Conservation (phyloP, 768 basidiomycete species). For the Saitozyma sp. region DNA sequence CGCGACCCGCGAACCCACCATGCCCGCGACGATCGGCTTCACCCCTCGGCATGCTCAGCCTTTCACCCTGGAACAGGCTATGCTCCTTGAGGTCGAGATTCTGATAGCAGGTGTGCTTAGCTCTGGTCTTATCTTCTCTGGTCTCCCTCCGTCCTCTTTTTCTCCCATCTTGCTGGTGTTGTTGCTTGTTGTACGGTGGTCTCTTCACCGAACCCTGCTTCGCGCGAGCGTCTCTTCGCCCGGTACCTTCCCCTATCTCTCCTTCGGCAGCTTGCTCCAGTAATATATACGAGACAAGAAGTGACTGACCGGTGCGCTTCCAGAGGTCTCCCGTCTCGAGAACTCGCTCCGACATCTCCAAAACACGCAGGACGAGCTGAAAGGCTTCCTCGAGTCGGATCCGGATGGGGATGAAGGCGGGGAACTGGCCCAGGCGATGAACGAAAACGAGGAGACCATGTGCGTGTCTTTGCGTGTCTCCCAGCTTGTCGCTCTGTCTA, state of each 20-base stretch:
- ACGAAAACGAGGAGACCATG: slow-evolving; percentile 43
- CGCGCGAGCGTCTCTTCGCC: not conserved
- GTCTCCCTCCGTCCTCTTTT: slow-evolving; percentile 1
- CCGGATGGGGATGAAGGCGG: slow-evolving; percentile 22
- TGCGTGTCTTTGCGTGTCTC: slow-evolving; percentile 15
- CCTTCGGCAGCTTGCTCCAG: too few relatives aligned
- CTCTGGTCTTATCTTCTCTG: not conserved
- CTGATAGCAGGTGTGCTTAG: slow-evolving; percentile 32
- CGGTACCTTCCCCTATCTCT: not conserved
- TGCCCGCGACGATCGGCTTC: slow-evolving; percentile 21
- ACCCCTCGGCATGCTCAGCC: slow-evolving; percentile 38
- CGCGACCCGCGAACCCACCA: not conserved
- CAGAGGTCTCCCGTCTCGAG: slow-evolving; percentile 35
- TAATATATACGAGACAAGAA: not conserved
- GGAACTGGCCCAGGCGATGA: slow-evolving; percentile 13
- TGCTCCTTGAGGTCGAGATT: slow-evolving; percentile 34
- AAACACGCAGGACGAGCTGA: slow-evolving; percentile 28
- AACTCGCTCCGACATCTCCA: slow-evolving; percentile 35
- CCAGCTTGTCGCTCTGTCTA: not conserved
- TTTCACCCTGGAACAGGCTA: slow-evolving; percentile 42
- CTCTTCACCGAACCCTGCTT: too few relatives aligned
- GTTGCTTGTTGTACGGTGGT: too few relatives aligned
- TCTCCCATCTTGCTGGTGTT: too few relatives aligned
- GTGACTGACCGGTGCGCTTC: not conserved
- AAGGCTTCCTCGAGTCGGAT: slow-evolving; percentile 20